Conservation (phyloP, 352 stramenopile genomes). For the Phytophthora citricola region DNA sequence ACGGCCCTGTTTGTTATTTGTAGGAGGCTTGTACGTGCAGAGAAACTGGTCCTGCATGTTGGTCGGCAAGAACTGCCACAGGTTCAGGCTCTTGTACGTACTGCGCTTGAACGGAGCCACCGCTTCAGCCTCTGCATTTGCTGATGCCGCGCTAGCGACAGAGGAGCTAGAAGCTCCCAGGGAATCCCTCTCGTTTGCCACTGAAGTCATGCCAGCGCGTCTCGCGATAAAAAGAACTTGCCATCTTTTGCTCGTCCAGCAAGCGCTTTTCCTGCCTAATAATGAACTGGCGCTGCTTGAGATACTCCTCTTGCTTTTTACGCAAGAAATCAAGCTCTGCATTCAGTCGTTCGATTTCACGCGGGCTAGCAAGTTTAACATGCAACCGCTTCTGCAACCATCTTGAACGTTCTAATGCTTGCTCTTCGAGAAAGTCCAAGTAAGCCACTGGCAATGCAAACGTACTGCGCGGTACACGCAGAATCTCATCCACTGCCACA, state of each 20-base stretch:
- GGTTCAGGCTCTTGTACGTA: slow-evolving; percentile 81
- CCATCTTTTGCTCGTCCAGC: slow-evolving; percentile 58
- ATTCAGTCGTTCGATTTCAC: slow-evolving; percentile 43
- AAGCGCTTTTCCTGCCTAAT: slow-evolving; percentile 77
- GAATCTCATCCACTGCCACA: slow-evolving; percentile 80
- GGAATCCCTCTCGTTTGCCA: slow-evolving; percentile 30
- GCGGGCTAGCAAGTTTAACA: slow-evolving; percentile 16
- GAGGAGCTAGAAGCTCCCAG: slow-evolving; percentile 20
- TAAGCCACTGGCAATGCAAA: slow-evolving; percentile 79
- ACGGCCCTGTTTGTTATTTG: slow-evolving; percentile 14
- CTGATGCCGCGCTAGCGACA: slow-evolving; percentile 16
- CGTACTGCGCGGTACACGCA: slow-evolving; percentile 75
- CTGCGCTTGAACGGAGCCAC: slow-evolving; percentile 83
- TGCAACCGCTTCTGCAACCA: slow-evolving; percentile 59
- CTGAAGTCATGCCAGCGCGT: slow-evolving; percentile 22
- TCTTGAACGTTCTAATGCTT: slow-evolving; percentile 59
- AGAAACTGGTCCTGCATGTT: slow-evolving; percentile 91
- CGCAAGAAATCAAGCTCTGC: slow-evolving; percentile 69
- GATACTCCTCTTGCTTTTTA: slow-evolving; percentile 76
- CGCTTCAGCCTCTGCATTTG: slow-evolving; percentile 34
- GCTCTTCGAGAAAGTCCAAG: slow-evolving; percentile 76
- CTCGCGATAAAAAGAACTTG: slow-evolving; percentile 50
- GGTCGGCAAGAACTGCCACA: slow-evolving; percentile 83
- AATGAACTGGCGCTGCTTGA: slow-evolving; percentile 78
- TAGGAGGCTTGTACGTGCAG: slow-evolving; percentile 54